Percentiles rank a stretch among this genome's conserved stretches.
phyloP scores from a whole-genome alignment of 768 basidiomycete genomes.

The Macrolepiota albuminosa region DNA sequence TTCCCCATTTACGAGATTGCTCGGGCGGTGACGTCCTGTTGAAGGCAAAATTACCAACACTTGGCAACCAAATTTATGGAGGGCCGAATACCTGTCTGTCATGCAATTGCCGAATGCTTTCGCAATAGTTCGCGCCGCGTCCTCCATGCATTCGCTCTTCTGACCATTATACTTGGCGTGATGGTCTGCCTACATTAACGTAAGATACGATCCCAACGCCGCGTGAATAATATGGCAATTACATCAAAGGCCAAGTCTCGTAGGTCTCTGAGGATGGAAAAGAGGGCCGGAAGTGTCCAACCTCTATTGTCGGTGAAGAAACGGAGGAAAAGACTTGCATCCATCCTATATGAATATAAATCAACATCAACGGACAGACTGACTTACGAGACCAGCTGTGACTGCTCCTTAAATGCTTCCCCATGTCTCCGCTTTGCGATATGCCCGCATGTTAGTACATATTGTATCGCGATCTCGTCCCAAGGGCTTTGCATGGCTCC shows the following conservation, averaged over 20 bases:
- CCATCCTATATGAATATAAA: not conserved
- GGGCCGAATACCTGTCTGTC: slow-evolving; percentile 50
- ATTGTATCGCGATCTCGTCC: slow-evolving; percentile 84
- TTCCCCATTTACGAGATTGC: slow-evolving; percentile 83
- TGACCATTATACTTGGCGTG: slow-evolving; percentile 54
- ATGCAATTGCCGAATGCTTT: slow-evolving; percentile 90
- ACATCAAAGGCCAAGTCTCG: slow-evolving; percentile 86
- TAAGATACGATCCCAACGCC: not conserved
- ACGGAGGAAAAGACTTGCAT: slow-evolving; percentile 61
- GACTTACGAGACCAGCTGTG: slow-evolving; percentile 70
- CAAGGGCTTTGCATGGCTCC: slow-evolving; percentile 69
- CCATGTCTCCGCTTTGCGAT: slow-evolving; percentile 59
- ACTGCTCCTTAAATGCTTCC: slow-evolving; percentile 81
- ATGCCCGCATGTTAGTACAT: slow-evolving; percentile 70
- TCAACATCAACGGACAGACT: not conserved
- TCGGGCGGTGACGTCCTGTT: slow-evolving; percentile 60
- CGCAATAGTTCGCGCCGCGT: slow-evolving; percentile 79
- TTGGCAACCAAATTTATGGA: not conserved
- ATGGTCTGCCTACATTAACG: slow-evolving; percentile 47
- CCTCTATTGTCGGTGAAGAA: slow-evolving; percentile 79
- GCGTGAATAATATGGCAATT: slow-evolving; percentile 16
- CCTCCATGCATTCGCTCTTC: slow-evolving; percentile 72
- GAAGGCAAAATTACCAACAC: not conserved
- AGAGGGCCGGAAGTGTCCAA: slow-evolving; percentile 84
- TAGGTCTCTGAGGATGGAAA: slow-evolving; percentile 75